Evolutionary conservation across 305 asterid genomes (phyloP).

Genomic region (Solanum hybrid): DNA sequence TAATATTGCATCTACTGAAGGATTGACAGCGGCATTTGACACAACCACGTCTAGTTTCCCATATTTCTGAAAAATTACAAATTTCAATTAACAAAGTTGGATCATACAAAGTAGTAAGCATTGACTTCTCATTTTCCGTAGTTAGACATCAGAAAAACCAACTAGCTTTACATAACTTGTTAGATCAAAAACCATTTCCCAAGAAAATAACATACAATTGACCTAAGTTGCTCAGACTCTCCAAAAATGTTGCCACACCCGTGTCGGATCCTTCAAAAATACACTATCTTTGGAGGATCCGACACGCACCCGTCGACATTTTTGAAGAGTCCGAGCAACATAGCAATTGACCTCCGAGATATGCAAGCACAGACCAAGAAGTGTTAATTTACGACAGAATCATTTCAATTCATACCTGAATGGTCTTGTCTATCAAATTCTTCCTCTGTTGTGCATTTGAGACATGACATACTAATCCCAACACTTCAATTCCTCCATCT

Average conservation of each 20-base stretch:
- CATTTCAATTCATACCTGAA: slow-evolving; percentile 37
- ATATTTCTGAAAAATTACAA: slow-evolving; percentile 48
- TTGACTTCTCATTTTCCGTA: neutral
- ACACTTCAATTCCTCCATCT: slow-evolving; percentile 48
- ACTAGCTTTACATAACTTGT: neutral
- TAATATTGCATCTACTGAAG: slow-evolving; percentile 53
- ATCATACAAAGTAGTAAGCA: neutral
- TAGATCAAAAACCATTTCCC: neutral
- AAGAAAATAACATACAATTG: neutral
- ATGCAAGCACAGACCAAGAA: neutral
- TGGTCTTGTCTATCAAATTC: slow-evolving; percentile 54
- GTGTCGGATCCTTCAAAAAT: neutral
- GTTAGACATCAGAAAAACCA: neutral
- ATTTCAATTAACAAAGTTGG: neutral
- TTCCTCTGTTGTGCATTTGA: slow-evolving; percentile 70
- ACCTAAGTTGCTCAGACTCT: neutral
- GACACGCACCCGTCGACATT: neutral
- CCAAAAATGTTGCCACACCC: neutral
- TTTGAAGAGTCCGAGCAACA: neutral
- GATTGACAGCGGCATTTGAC: slow-evolving; percentile 93
- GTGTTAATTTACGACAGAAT: neutral
- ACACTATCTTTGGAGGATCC: neutral
- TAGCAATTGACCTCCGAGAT: neutral
- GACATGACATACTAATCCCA: slow-evolving; percentile 82
- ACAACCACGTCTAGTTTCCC: slow-evolving; percentile 75